Evolutionary conservation across 768 basidiomycete genomes (phyloP), one percentile per base, ranked within the genome.

Genomic region (Leucogyrophana mollusca): DNA sequence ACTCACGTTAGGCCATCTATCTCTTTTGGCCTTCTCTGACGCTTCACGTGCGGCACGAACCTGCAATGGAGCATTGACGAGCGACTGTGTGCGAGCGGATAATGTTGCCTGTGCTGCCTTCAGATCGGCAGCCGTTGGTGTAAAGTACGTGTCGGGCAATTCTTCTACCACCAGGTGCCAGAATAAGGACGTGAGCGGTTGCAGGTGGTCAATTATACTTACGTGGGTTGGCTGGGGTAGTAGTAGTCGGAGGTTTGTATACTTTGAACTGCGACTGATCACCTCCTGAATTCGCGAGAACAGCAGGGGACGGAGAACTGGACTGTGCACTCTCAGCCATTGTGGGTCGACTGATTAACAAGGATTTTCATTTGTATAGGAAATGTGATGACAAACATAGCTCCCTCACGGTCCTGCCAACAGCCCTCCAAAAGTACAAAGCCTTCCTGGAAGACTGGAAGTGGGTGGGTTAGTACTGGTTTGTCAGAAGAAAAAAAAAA

Each of bases 131-230:
- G 79, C 54, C 9, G 84, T 89, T 3, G 85, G 87, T 5, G 73
- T 77, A 57, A 90, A 90, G 61, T 85, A 89, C 3, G 80, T 77
- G 53, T 91, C 89, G 2, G 89, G 80, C 10, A 90, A 64, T 14
- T 77, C 71, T 43, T 67, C 74, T 78, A 62, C 52, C 66, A 53
- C 24, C 53, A 10, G 23, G 30, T 24, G 24, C 2, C 8, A 22
- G 6, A n/a, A 36, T 56, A 43, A 60, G 13, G 32, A 22, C 10
- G 30, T 17, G 13, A 30, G 27, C 36, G 34, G 8, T 46, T 45
- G 7, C 33, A 47, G 43, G 39, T n/a, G n/a, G n/a, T n/a, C n/a
- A n/a, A n/a, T n/a, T n/a, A n/a, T n/a, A 70, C 73, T 60, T 61
- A 77, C 74, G 53, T 9, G 57, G 55, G 43, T 59, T 43, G 8